These are phyloP conservation scores for Rosa persica DNA, from an alignment of 306 rosid species.

Conservation along the genomic window DNA sequence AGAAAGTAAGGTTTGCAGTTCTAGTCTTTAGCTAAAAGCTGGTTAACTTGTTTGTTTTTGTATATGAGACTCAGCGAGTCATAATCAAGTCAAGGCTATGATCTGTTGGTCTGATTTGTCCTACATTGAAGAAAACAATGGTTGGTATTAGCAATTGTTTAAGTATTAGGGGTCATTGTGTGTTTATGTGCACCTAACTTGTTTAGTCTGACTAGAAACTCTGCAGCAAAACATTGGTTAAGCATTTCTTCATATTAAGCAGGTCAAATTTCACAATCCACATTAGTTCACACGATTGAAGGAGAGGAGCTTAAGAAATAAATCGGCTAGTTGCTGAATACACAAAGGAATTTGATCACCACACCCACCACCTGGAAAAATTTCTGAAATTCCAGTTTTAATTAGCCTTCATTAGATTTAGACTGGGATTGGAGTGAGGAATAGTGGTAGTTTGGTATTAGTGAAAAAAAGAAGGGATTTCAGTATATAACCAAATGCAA, in stretches of 20 bases:
- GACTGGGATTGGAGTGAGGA: neutral
- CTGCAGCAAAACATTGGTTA: slow-evolving; percentile 4
- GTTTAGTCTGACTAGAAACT: neutral
- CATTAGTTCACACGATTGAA: neutral
- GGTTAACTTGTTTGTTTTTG: slow-evolving; percentile 21
- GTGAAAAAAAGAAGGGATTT: neutral
- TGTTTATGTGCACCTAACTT: neutral
- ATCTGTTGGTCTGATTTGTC: slow-evolving; percentile 44
- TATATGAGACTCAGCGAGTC: slow-evolving; percentile 20
- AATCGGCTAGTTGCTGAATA: neutral
- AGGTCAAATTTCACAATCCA: slow-evolving; percentile 4
- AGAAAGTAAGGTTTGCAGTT: slow-evolving; percentile 51
- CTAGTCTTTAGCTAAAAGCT: slow-evolving; percentile 26
- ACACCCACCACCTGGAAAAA: neutral
- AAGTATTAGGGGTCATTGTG: slow-evolving; percentile 7
- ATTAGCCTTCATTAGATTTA: neutral
- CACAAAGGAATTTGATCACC: neutral
- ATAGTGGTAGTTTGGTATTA: neutral
- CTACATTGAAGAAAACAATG: slow-evolving; percentile 25
- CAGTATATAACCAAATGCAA: too few species aligned
- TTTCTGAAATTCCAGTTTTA: neutral
- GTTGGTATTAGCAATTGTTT: neutral
- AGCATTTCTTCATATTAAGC: neutral
- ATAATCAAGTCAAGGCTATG: slow-evolving; percentile 42
- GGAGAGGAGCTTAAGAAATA: neutral